Conservation (phyloP, 805 yeast genomes). For the Maudiozyma pseudohumilis region DNA sequence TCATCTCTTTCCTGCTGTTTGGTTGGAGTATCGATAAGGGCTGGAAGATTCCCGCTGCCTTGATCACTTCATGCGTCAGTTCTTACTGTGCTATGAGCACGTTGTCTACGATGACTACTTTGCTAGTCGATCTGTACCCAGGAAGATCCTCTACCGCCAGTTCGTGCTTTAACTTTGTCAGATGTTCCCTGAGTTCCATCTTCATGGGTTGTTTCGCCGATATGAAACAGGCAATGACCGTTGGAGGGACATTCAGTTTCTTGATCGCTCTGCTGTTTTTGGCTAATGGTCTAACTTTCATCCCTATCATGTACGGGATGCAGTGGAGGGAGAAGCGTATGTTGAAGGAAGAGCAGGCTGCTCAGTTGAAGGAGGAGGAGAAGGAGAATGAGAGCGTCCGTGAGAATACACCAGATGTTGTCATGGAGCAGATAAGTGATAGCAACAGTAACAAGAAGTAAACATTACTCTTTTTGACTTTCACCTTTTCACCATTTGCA, state of each 20-base stretch:
- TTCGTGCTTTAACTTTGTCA: constrained; percentile 56
- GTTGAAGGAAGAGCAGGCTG: constrained; percentile 11
- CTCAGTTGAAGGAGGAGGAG: constrained; percentile 1
- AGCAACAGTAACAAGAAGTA: too few species aligned
- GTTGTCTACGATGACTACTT: constrained; percentile 47
- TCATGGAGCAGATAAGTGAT: too few species aligned
- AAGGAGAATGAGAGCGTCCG: not conserved
- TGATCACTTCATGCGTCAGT: constrained; percentile 48
- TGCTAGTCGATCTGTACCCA: constrained; percentile 68
- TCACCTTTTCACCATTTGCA: too few species aligned
- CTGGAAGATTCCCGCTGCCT: constrained; percentile 41
- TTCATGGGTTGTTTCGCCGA: constrained; percentile 57
- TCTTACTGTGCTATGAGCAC: constrained; percentile 49
- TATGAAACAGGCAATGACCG: constrained; percentile 47
- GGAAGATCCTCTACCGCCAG: constrained; percentile 60
- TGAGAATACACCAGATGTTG: too few species aligned
- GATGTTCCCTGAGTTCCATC: constrained; percentile 63
- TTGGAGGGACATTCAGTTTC: constrained; percentile 70
- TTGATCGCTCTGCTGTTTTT: constrained; percentile 42
- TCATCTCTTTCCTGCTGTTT: constrained; percentile 39
- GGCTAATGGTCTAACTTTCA: constrained; percentile 20
- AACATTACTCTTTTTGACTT: too few species aligned
- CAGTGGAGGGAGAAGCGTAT: constrained; percentile 27
- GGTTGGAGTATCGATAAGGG: constrained; percentile 64
- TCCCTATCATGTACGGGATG: constrained; percentile 32